Conservation (phyloP, 2,329 filamentous ascomycete species). For the Aspergillus chevalieri region DNA sequence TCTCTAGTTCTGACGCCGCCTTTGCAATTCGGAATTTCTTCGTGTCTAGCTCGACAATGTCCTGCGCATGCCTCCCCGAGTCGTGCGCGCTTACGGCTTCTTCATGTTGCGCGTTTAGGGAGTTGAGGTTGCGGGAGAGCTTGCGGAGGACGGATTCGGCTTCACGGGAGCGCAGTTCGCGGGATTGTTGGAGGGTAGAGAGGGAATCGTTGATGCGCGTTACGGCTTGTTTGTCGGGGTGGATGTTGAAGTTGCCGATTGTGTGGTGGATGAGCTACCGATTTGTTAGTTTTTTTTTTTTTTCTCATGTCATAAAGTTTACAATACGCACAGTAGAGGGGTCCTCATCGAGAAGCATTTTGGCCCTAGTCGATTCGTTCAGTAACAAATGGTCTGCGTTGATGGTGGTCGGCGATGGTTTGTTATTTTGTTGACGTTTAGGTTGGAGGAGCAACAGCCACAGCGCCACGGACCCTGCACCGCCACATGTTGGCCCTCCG, state of each 20-base stretch:
- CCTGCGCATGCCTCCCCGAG: constrained; percentile 69
- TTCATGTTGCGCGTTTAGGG: constrained; percentile 67
- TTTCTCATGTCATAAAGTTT: no score
- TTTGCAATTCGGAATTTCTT: constrained; percentile 95
- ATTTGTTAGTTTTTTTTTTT: constrained; percentile 3
- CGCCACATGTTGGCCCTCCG: constrained; percentile 27
- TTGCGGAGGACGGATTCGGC: constrained; percentile 63
- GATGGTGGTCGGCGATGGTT: neutral
- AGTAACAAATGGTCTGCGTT: neutral
- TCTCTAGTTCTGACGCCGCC: constrained; percentile 78
- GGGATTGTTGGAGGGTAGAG: constrained; percentile 73
- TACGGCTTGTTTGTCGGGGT: constrained; percentile 77
- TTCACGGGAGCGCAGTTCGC: constrained; percentile 68
- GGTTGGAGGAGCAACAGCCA: constrained; percentile 38
- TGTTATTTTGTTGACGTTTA: constrained; percentile 13
- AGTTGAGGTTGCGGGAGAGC: constrained; percentile 69
- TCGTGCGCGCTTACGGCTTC: constrained; percentile 72
- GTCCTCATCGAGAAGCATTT: constrained; percentile 91
- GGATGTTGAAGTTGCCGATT: constrained; percentile 90
- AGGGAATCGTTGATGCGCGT: constrained; percentile 79
- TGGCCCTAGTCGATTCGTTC: constrained; percentile 30
- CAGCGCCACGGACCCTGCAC: constrained; percentile 19
- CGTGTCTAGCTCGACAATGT: constrained; percentile 82
- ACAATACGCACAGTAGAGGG: constrained; percentile 64
- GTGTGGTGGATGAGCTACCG: constrained; percentile 81